Evolutionary conservation across 2,329 filamentous ascomycete genomes (phyloP), one percentile per base, ranked within the genome.

Genomic region (Pseudogymnoascus sp.): DNA sequence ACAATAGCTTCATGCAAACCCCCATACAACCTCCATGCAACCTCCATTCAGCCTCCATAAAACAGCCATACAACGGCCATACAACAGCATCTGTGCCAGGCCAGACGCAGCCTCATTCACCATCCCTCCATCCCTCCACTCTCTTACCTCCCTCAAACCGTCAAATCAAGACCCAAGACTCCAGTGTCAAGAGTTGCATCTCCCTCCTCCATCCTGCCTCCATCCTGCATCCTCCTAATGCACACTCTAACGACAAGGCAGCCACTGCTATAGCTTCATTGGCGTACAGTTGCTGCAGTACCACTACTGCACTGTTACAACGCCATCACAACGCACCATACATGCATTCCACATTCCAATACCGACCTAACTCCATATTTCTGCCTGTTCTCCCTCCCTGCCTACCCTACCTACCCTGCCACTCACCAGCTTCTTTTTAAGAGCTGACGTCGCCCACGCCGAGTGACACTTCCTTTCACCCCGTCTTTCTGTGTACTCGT

Each of bases 241-340:
- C 49, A 56, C 28, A 56, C 49, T 56, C 28, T 56, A 36, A 56
- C 49, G 28, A 36, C 28, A 56, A 56, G 49, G 49, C 49, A 56
- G 16, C 49, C 9, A 56, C 49, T 56, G 5, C 9, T 18, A 56
- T 56, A 56, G 49, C 49, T 56, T 11, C 12, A 56, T 56, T 56
- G 49, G 49, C 49, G 9, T 56, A 34, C 46, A 14, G 14, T 56
- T 14, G 28, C 49, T 56, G 49, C 28, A 56, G 49, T 56, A 34
- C 49, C 49, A 56, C 49, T 56, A 56, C 49, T 56, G 28, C 49
- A 56, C 28, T 36, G 49, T 34, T 56, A 34, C 49, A 21, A 34
- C 49, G 16, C 49, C 28, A 56, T 56, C 49, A 36, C 49, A 56
- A 36, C 49, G 49, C 49, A 56, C 49, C 49, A 56, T 56, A 56